These are phyloP conservation scores for Dothideomycetes sp. DNA, from an alignment of 2,329 filamentous ascomycete genomes.

Conservation along the genomic window DNA sequence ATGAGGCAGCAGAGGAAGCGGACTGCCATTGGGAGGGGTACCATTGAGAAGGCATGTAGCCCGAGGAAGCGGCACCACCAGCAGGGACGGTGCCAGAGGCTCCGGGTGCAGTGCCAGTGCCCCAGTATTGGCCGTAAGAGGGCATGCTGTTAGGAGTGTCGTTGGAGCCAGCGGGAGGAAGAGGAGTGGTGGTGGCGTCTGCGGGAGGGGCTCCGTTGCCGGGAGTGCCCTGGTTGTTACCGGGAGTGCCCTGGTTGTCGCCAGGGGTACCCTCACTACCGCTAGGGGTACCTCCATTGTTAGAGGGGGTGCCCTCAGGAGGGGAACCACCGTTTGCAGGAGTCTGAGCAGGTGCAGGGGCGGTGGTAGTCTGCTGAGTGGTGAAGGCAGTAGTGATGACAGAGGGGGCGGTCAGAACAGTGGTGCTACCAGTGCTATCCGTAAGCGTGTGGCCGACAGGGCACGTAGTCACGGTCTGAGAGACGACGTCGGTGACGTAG, in stretches of 20 bases:
- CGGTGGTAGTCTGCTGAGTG: constrained; percentile 1
- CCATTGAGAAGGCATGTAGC: constrained; percentile 7
- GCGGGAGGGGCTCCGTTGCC: too few species aligned
- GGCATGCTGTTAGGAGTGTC: constrained; percentile 12
- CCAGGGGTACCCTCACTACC: neutral
- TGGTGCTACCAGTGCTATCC: constrained; percentile 2
- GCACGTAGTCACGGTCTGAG: constrained; percentile 11
- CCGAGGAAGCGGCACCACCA: constrained; percentile 4
- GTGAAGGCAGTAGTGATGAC: constrained; percentile 9
- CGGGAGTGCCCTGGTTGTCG: neutral
- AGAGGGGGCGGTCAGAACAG: constrained; percentile 9
- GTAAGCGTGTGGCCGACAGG: constrained; percentile 10
- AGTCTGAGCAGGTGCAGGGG: neutral
- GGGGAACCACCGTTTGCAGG: neutral
- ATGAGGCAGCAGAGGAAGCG: neutral
- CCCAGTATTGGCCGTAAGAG: constrained; percentile 10
- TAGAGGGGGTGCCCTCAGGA: neutral
- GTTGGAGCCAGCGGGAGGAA: constrained; percentile 5
- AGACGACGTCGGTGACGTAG: constrained; percentile 12
- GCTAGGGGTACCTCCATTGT: neutral
- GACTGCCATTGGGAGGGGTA: constrained; percentile 5
- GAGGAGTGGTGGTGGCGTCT: neutral
- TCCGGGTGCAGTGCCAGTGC: constrained; percentile 1
- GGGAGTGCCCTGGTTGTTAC: neutral
- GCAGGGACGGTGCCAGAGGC: constrained; percentile 3